Base-by-base conservation (phyloP, 2,329 filamentous ascomycete genomes). In the Paecilomyces formosus region DNA sequence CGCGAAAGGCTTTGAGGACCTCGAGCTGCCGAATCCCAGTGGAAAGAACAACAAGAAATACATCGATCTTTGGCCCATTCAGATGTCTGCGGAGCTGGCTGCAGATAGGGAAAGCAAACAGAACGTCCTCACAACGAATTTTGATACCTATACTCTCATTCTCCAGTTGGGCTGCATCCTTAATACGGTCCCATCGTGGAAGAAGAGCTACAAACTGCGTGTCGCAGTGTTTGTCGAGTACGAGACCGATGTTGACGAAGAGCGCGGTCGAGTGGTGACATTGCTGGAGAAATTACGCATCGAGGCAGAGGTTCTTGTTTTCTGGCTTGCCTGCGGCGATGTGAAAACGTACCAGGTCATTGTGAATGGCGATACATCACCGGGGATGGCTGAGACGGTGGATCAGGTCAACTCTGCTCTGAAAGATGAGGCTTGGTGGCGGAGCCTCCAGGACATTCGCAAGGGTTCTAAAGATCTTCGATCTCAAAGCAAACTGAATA, bases 141-240 rank as follows among this genome's bases (percentile, higher is more conserved):
- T 96, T 70, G 91, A 96, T 71, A 96, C 91, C 0, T 95, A 92
- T 81, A 85, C 90, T 0, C 78, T 95, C n/a, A 94, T 95, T 60
- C 78, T 95, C 3, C 90, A 95, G 65, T 80, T 95, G 9, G 91
- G 92, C 0, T 93, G 90, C 65, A 95, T 96, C 59, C 74, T 96
- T 1, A 85, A 88, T 62, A 94, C 89, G 1, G 90, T 94, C 0
- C 87, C 88, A 2, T 85, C 87, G 0, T 96, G 90, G 90, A 89
- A 88, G 66, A 85, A 83, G 56, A 82, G 81, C 0, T 94, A 89
- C 70, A 81, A 79, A 49, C 74, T 95, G 7, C 86, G 91, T 45
- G 88, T 96, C 3, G 84, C 88, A 57, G 90, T 95, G 0, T 96
- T 96, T 70, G 91, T 96, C 21, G 91, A 96, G 68, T 95, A 95